Evolutionary conservation across 2,329 filamentous ascomycete genomes (phyloP), one percentile per base, ranked within the genome.

Genomic region (Mycosphaerella arachidis): DNA sequence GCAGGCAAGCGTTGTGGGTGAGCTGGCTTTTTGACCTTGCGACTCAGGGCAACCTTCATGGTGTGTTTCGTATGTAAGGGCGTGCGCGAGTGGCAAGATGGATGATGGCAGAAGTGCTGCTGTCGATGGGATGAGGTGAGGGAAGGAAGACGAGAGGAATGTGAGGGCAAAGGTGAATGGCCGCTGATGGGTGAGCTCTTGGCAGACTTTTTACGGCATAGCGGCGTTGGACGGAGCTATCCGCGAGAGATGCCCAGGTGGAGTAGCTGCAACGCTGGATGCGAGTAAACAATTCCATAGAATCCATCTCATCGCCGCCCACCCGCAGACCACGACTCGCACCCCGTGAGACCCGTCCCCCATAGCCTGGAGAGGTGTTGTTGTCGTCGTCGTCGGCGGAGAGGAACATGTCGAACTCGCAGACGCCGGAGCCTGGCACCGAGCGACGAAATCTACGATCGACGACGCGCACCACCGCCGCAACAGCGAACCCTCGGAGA

Each of bases 401-500:
- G 40, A 43, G 40, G 51, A 58, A 40, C 48, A 60, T 60, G 58
- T 60, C 58, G 30, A 60, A 60, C 33, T 54, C 46, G 50, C 62
- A 56, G 58, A 60, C 52, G 18, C 33, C 52, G 12, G 52, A 59
- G 53, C 65, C 66, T 4, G 61, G 59, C 30, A 66, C 67, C 37
- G 69, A 70, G 63, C 67, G 70, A 12, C 27, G 50, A 24, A 54
- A 29, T 5, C 40, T 50, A 20, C 51, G 54, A 27, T 56, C 54
- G 29, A 45, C 37, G 24, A 40, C 54, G 45, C 54, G 54, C n/a
- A 29, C n/a, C 24, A 52, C 24, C 53, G 63, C 72, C 63, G 73
- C 74, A 13, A 70, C 74, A 67, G 75, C 77, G 62, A 79, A 79
- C 63, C 77, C 77, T 43, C 74, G 76, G 61, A 72, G 79, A 62